Evolutionary conservation across 192 early-diverging fungal genomes (phyloP), one percentile per base, ranked within the genome.

Genomic region (Mortierella hygrophila): DNA sequence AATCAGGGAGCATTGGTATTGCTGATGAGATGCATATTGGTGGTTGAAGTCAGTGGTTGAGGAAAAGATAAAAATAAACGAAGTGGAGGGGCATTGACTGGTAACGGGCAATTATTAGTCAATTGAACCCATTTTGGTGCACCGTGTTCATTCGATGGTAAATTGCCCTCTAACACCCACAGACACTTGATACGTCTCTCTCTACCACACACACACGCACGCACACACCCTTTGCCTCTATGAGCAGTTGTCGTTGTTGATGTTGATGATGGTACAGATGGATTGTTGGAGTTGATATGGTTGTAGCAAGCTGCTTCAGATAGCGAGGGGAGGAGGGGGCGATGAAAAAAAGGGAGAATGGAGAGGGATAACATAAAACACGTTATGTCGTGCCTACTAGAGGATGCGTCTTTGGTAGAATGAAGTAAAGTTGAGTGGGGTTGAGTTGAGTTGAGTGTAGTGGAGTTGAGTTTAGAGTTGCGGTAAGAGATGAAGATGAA

Each of bases 41-140:
- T 60, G 23, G 55, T 60, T 21, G 55, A 6, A n/a, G 26, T 63
- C 10, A 2, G 60, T 29, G 23, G 20, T 63, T 32, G 60, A 26
- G n/a, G 26, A 29, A 65, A 65, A 65, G 29, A 65, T 65, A 65
- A 65, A 65, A 65, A 65, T 65, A 65, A 65, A 65, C 29, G 11
- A 65, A 4, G n/a, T 16, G 49, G 49, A 20, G 49, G 55, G n/a
- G 55, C 11, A 29, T 13, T 65, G n/a, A 13, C 29, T 65, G 55
- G 55, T 11, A 1, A 57, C 21, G 55, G 23, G 55, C 60, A 65
- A 65, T 65, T 32, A 32, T 65, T 65, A 65, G 49, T 52, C 60
- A 15, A 29, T 60, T 23, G 26, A 26, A 65, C 60, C 60, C 26
- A 26, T 65, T 65, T 32, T 11, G 29, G 29, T 26, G 29, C 60